Evolutionary conservation across 352 stramenopile species (phyloP).

Genomic region (Globisporangium nagaii): DNA sequence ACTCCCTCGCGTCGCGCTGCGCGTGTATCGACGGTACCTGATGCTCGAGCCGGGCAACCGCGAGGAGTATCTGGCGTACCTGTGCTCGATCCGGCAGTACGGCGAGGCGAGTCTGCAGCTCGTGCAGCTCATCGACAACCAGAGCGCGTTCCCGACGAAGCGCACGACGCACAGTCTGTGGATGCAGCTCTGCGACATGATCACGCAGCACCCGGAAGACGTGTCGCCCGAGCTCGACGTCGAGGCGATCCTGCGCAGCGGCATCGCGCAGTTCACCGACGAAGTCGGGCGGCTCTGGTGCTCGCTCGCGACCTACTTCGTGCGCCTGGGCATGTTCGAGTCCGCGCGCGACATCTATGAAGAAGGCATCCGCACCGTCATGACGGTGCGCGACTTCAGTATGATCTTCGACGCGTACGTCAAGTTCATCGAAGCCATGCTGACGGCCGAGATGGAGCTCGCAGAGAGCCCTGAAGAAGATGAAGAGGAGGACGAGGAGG

Average conservation of each 20-base stretch:
- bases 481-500: constrained; percentile 60
- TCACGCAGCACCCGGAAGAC: constrained; percentile 91
- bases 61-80: constrained; percentile 77
- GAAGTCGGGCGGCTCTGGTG: constrained; percentile 98
- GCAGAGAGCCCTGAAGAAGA: constrained; percentile 50
- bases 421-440: constrained; percentile 97
- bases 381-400: constrained; percentile 95
- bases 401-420: constrained; percentile 99
- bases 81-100: constrained; percentile 64
- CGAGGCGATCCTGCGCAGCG: constrained; percentile 93
- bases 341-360: constrained; percentile 96
- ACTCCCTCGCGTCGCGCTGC: constrained; percentile 74
- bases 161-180: constrained; percentile 93
- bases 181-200: constrained; percentile 96
- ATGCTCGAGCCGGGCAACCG: constrained; percentile 73
- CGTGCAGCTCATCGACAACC: constrained; percentile 71
- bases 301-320: constrained; percentile 96
- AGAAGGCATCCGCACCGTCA: constrained; percentile 67
- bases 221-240: constrained; percentile 90
- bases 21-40: constrained; percentile 85
- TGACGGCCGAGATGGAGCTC: constrained; percentile 95
- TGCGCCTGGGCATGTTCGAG: constrained; percentile 96
- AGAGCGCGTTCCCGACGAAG: constrained; percentile 28
- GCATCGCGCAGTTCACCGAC: constrained; percentile 91
- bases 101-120: constrained; percentile 83